phyloP scores from a whole-genome alignment of 2,329 filamentous ascomycete species.

The Davidsoniella virescens region DNA sequence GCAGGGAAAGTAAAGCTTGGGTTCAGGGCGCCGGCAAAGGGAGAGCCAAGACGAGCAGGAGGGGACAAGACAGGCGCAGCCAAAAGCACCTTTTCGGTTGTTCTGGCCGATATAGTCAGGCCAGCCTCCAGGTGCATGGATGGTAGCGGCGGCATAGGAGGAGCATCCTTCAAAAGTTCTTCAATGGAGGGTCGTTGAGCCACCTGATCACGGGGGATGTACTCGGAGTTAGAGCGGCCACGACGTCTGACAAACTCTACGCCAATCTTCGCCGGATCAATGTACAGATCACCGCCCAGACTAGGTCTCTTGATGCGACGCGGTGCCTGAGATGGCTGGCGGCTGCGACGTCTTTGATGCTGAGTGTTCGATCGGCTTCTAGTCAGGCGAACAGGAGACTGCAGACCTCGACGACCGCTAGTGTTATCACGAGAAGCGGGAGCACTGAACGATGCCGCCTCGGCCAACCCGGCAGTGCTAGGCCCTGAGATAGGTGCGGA shows the following conservation, averaged over 20 bases:
- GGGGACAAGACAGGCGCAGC: conserved; percentile 14
- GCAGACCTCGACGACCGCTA: conserved; percentile 32
- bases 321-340: conserved; percentile 25
- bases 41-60: conserved; percentile 40
- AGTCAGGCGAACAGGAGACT: conserved; percentile 36
- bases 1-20: conserved; percentile 46
- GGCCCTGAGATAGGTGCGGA: neutral
- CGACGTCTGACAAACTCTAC: conserved; percentile 12
- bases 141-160: conserved; percentile 8
- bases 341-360: conserved; percentile 33
- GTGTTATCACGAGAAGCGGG: conserved; percentile 25
- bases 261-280: conserved; percentile 24
- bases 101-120: neutral
- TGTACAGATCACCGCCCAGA: conserved; percentile 37
- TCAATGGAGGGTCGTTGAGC: conserved; percentile 28
- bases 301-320: conserved; percentile 36
- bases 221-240: conserved; percentile 10
- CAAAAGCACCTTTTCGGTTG: conserved; percentile 10
- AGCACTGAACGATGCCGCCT: conserved; percentile 4
- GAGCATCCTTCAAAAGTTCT: conserved; percentile 21
- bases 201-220: conserved; percentile 19
- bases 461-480: neutral
- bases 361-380: conserved; percentile 36
- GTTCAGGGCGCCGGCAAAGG: conserved; percentile 31
- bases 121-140: neutral